These are phyloP conservation scores for Globisporangium radiosum DNA, from an alignment of 352 stramenopile genomes.

Conservation along the genomic window DNA sequence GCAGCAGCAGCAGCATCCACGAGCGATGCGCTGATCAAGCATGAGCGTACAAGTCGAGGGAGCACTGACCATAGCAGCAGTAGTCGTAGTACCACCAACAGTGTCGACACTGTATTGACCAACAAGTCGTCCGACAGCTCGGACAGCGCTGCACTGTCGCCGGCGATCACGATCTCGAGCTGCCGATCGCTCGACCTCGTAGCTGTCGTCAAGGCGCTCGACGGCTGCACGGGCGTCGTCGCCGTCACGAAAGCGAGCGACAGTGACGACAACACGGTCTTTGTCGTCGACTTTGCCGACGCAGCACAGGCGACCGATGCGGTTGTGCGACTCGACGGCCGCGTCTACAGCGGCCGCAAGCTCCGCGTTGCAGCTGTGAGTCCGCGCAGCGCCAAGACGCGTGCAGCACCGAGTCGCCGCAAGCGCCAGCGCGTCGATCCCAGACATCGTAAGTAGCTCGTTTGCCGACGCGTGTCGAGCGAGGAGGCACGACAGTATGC, in stretches of 20 bases:
- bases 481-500: too few species aligned
- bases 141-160: neutral
- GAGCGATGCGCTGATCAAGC: neutral
- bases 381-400: conserved; percentile 8
- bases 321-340: conserved; percentile 39
- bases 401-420: conserved; percentile 36
- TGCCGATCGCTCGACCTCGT: conserved; percentile 40
- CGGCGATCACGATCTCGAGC: conserved; percentile 44
- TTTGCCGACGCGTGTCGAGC: too few species aligned
- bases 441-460: conserved; percentile 8
- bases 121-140: conserved; percentile 5
- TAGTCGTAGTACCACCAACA: neutral
- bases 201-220: conserved; percentile 33
- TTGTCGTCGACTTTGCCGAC: conserved; percentile 48
- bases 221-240: conserved; percentile 44
- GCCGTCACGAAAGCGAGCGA: conserved; percentile 42
- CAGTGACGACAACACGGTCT: conserved; percentile 25
- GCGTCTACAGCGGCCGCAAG: conserved; percentile 44
- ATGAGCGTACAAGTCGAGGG: neutral
- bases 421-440: conserved; percentile 66
- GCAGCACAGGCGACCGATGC: conserved; percentile 31
- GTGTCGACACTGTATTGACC: neutral
- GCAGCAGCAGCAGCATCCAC: too few species aligned
- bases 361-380: conserved; percentile 23
- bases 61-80: neutral